Base-by-base conservation (phyloP, 192 early-diverging fungal genomes). In the Umbelopsis isabellina region DNA sequence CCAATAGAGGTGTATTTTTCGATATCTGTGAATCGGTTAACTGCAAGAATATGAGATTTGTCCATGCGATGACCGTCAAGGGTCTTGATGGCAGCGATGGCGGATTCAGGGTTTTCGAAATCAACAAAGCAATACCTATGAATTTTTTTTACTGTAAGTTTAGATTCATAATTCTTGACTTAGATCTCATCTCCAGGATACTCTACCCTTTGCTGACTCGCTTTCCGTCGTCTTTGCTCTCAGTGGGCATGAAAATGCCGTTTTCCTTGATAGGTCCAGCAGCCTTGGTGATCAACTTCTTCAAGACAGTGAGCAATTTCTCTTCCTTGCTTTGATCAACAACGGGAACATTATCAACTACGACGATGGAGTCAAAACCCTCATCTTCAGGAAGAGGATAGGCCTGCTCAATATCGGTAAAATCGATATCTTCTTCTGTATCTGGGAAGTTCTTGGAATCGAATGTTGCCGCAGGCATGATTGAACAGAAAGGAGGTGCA, bases 21-120 rank as follows among this genome's bases (percentile, higher is more conserved):
- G 35, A 99, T 89, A 74, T 98, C 96, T 70, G 94, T 94, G 72
- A 98, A 97, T 67, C 87, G 85, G 83, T 94, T 95, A 58, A 95
- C 93, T 22, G 85, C 80, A 64, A 98, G 83, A 21, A 86, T 83
- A 80, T 96, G 95, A 37, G 78, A 75, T 82, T 90, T 92, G 85
- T 93, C 93, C 72, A 99, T 81, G 77, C 85, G 88, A 82, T 85
- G 86, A 35, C 91, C 90, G 79, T 97, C 89, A 21, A 86, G 83
- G 37, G 84, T 76, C 75, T 89, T 90, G 72, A 98, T 87, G 4
- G 92, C 93, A 30, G 87, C 75, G 27, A 84, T 77, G 37, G 97
- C 97, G 72, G 93, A 84, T 75, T 94, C 93, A 4, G 90, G 78
- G 46, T 91, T 92, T 79, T 93, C 92, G 72, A 95, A 97, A 79